phyloP scores from a whole-genome alignment of 2,329 filamentous ascomycete genomes.

The Mariannaea sp. region DNA sequence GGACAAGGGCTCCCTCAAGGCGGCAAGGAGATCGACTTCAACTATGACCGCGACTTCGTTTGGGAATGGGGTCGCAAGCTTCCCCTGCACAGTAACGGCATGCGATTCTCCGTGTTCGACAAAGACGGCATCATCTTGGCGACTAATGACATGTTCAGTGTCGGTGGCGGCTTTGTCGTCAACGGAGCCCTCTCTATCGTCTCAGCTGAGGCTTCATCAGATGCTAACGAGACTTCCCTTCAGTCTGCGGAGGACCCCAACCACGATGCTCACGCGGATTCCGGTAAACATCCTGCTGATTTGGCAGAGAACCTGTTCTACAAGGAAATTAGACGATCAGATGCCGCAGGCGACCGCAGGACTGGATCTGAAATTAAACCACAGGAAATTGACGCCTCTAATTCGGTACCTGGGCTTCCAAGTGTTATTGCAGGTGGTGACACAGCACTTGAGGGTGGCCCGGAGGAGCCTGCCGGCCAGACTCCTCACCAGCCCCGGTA shows the following conservation, averaged over 20 bases:
- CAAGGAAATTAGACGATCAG: constrained; percentile 53
- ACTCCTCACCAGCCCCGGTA: constrained; percentile 48
- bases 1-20: constrained; percentile 47
- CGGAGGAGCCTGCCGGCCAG: constrained; percentile 21
- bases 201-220: constrained; percentile 31
- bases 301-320: constrained; percentile 58
- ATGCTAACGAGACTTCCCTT: background rate
- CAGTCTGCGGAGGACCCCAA: background rate
- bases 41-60: constrained; percentile 54
- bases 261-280: constrained; percentile 22
- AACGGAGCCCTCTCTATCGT: constrained; percentile 54
- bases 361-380: constrained; percentile 51
- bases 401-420: constrained; percentile 15
- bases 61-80: constrained; percentile 59
- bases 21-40: constrained; percentile 53
- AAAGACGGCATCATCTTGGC: constrained; percentile 52
- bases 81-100: constrained; percentile 57
- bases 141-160: constrained; percentile 57
- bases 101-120: constrained; percentile 57
- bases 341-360: constrained; percentile 52
- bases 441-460: constrained; percentile 23
- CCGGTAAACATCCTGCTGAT: constrained; percentile 49
- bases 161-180: constrained; percentile 58
- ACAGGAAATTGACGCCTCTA: constrained; percentile 31
- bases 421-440: constrained; percentile 3